Percentiles rank a stretch among this genome's conserved stretches.
Conservation (phyloP, 306 rosid genomes). For the Senna siamea region DNA sequence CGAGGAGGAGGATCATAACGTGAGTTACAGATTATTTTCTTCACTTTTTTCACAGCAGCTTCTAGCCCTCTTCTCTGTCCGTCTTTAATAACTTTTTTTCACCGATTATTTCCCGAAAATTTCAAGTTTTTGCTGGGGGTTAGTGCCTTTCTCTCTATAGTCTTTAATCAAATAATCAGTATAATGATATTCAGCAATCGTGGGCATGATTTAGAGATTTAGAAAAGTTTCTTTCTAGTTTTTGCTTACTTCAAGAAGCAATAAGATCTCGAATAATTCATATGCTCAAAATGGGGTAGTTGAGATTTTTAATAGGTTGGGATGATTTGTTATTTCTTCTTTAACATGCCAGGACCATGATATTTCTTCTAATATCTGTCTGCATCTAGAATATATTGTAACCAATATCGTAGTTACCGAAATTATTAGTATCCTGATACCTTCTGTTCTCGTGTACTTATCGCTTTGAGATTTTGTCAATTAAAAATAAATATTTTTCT, state of each 20-base stretch:
- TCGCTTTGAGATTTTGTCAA: neutral
- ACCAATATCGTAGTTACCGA: constrained; percentile 11
- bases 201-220: neutral
- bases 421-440: neutral
- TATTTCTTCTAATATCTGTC: too few relatives aligned
- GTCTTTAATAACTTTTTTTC: too few relatives aligned
- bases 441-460: neutral
- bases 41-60: neutral
- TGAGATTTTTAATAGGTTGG: neutral
- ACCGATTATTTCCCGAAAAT: too few relatives aligned
- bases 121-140: too few relatives aligned
- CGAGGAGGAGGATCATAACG: constrained; percentile 27
- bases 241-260: neutral
- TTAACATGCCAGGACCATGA: too few relatives aligned
- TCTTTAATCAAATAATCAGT: neutral
- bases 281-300: neutral
- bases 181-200: neutral
- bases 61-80: neutral
- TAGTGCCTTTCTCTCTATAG: too few relatives aligned
- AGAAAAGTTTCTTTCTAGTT: neutral
- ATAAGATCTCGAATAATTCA: neutral
- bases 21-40: constrained; percentile 28
- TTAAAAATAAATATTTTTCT: neutral
- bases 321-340: neutral
- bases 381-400: neutral